Conservation (phyloP, 108 stramenopile species). For the Conticribra weissflogii region DNA sequence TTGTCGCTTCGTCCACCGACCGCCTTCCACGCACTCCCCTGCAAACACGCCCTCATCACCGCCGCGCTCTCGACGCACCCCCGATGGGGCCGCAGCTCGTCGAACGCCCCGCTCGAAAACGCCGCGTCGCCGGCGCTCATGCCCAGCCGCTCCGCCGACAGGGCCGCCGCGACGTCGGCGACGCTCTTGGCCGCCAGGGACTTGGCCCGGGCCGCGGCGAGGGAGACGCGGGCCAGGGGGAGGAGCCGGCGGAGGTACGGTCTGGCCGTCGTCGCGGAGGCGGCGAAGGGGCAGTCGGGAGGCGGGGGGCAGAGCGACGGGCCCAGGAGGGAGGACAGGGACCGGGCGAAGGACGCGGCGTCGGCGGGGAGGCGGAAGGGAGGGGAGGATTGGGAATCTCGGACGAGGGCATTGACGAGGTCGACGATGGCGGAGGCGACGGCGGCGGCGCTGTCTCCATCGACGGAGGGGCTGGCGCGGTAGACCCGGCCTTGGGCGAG, state of each 20-base stretch:
- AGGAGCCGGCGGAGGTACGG: neutral
- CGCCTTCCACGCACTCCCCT: slow-evolving; percentile 39
- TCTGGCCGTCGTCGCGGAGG: neutral
- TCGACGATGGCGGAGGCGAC: slow-evolving; percentile 9
- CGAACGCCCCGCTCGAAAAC: slow-evolving; percentile 25
- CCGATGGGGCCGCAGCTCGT: slow-evolving; percentile 60
- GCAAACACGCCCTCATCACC: slow-evolving; percentile 46
- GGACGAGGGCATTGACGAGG: neutral
- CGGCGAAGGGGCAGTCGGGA: neutral
- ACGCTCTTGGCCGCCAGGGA: slow-evolving; percentile 30
- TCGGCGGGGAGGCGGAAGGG: neutral
- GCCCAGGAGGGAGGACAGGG: neutral
- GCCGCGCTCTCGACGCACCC: slow-evolving; percentile 56
- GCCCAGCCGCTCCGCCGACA: slow-evolving; percentile 44
- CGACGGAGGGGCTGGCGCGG: neutral
- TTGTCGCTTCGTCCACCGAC: neutral
- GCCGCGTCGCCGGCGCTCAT: neutral
- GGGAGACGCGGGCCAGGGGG: neutral
- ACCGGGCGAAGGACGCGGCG: neutral
- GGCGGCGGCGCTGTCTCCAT: slow-evolving; percentile 20
- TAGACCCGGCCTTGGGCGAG: slow-evolving; percentile 35
- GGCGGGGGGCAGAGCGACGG: neutral
- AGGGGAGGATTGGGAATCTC: neutral
- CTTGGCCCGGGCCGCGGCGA: slow-evolving; percentile 2
- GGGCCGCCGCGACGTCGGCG: slow-evolving; percentile 47